Base-by-base conservation (phyloP, 2,329 filamentous ascomycete species). In the Arthrobotrys entomopaga region DNA sequence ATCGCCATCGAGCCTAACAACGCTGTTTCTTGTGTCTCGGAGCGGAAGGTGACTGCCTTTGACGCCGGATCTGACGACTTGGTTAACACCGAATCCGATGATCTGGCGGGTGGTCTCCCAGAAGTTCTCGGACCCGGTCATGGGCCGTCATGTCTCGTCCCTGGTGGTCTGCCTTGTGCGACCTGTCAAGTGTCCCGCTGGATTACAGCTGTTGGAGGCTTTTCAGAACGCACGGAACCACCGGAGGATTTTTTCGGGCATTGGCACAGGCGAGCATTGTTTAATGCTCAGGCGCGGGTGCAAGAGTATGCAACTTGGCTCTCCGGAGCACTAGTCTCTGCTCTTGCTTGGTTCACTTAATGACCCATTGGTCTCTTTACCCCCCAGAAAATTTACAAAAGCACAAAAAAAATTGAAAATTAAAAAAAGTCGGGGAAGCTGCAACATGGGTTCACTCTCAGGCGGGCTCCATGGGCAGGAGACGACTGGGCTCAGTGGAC, bases 341-440 rank as follows among this genome's bases (percentile, higher is more conserved):
- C 53, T 7, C 20, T 34, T 19, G 10, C 26, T 20, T 19, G 50
- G 50, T 24, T 11, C 13, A 1, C 10, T 13, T 19, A 57, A 4
- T 13, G 22, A 22, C 15, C 13, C 52, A 34, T 8, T 4, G 16
- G 49, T n/a, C 7, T n/a, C 34, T 54, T 10, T 5, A 2, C 38
- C 38, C 24, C 24, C 15, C 15, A 59, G 15, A 59, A 46, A 59
- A 59, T 16, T 42, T 15, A 38, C 16, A 59, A 46, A 59, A 24
- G 11, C 10, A 42, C 7, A 59, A 59, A 59, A 59, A 59, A 59
- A 59, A 26, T 59, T 59, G 19, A 59, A 59, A 59, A 59, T 3
- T 20, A 24, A 1, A 59, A n/a, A 59, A 59, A 59, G 56, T 59
- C 38, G 38, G 24, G n/a, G 56, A 38, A 13, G 10, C 16, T n/a